Percentiles rank a stretch among this genome's conserved stretches.
Conservation (phyloP, 495 filamentous ascomycete species). For the Collariella sp. region DNA sequence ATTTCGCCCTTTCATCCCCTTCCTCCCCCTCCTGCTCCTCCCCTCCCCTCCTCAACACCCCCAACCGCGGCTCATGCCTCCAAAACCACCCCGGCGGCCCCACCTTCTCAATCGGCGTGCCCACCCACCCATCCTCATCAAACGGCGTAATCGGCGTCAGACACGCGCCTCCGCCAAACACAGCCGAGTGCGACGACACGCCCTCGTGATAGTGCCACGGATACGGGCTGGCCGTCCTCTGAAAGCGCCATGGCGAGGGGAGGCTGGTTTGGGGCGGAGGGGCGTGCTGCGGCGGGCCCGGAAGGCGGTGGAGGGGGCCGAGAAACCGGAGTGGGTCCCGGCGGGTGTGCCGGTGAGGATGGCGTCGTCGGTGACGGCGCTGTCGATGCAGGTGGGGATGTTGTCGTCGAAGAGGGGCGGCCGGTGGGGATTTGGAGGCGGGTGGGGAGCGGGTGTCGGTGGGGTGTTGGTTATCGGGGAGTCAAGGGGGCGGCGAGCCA, state of each 20-base stretch:
- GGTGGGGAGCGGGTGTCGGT: constrained; percentile 9
- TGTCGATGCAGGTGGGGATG: constrained; percentile 4
- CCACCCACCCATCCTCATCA: constrained; percentile 12
- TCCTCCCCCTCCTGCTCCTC: constrained; percentile 13
- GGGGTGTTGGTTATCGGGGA: background rate
- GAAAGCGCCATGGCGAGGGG: constrained; percentile 18
- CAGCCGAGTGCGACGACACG: constrained; percentile 9
- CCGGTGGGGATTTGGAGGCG: constrained; percentile 12
- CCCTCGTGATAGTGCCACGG: constrained; percentile 13
- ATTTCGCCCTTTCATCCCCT: background rate
- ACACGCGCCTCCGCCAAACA: constrained; percentile 19
- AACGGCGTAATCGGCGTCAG: constrained; percentile 29
- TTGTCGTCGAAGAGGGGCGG: constrained; percentile 4
- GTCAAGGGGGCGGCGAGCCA: constrained; percentile 5
- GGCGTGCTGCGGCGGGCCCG: background rate
- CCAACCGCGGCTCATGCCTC: constrained; percentile 14
- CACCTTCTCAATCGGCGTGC: constrained; percentile 13
- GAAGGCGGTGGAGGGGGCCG: no score
- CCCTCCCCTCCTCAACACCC: constrained; percentile 2
- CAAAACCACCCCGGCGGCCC: constrained; percentile 13
- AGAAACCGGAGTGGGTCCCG: background rate
- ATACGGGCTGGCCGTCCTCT: constrained; percentile 15
- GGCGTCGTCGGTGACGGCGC: constrained; percentile 19
- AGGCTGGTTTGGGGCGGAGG: constrained; percentile 8
- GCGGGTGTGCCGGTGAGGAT: constrained; percentile 12